A percentile compares a stretch with the other conserved stretches of the same genome.
These are phyloP conservation scores for Carex pumila DNA, from an alignment of 176 grass and related monocot species.

Conservation along the genomic window DNA sequence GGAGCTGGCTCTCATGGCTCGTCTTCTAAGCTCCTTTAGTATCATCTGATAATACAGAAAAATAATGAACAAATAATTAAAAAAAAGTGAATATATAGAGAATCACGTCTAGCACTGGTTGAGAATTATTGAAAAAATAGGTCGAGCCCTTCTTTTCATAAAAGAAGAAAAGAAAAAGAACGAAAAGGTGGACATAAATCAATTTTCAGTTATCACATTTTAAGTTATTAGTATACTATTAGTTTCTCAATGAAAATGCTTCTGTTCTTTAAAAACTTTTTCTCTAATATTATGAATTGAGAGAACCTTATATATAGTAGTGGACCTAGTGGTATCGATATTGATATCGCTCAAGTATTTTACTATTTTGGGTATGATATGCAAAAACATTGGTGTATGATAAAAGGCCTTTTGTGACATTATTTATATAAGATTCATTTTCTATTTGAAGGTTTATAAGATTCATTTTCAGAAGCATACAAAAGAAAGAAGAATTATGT, in stretches of 20 bases:
- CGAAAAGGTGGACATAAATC: background rate
- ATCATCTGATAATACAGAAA: conserved; percentile 34
- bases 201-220: background rate
- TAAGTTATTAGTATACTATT: background rate
- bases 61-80: background rate
- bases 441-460: background rate
- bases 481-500: background rate
- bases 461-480: background rate
- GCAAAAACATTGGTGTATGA: background rate
- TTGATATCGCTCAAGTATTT: background rate
- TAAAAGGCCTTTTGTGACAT: background rate
- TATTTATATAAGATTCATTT: background rate
- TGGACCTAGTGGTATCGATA: no score
- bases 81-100: background rate
- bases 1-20: conserved; percentile 46
- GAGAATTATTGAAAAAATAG: no score
- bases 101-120: no score
- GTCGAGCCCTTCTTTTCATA: no score
- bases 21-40: conserved; percentile 64
- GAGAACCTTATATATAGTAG: no score
- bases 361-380: background rate
- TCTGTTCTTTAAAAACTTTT: background rate
- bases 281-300: no score
- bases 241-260: background rate
- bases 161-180: no score